A percentile compares a stretch with the other conserved stretches of the same genome.
Evolutionary conservation across 306 rosid species (phyloP).

Genomic region (Leucaena leucocephala): DNA sequence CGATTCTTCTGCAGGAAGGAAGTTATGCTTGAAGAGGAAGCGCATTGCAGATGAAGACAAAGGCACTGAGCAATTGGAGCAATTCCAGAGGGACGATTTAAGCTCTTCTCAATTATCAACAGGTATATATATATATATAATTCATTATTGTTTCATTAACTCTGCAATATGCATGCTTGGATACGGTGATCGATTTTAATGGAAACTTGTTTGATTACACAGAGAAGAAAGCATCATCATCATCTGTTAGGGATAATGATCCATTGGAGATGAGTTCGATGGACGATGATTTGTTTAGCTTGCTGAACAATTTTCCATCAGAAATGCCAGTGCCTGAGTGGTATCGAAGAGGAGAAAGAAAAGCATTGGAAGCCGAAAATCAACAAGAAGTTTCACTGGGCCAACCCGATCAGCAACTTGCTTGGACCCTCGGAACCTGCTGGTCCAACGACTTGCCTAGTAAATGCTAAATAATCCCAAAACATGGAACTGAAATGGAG

Average conservation of each 20-base stretch:
- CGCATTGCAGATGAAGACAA: slow-evolving; percentile 24
- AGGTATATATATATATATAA: slow-evolving; percentile 39
- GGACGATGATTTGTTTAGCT: slow-evolving; percentile 79
- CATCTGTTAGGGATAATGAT: slow-evolving; percentile 29
- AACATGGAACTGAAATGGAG: background rate
- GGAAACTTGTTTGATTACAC: background rate
- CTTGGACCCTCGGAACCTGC: slow-evolving; percentile 43
- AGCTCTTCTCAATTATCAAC: slow-evolving; percentile 48
- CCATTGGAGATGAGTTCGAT: slow-evolving; percentile 49
- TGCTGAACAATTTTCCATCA: slow-evolving; percentile 60
- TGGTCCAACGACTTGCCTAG: slow-evolving; percentile 58
- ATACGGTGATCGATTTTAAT: background rate
- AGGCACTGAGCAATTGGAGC: background rate
- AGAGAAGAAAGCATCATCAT: slow-evolving; percentile 45
- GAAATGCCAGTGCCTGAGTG: slow-evolving; percentile 60
- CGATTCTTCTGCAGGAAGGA: slow-evolving; percentile 24
- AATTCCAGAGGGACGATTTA: slow-evolving; percentile 46
- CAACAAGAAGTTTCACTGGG: slow-evolving; percentile 27
- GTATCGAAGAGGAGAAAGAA: slow-evolving; percentile 46
- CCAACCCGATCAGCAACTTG: slow-evolving; percentile 32
- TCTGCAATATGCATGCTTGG: background rate
- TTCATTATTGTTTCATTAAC: background rate
- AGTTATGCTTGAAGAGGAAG: slow-evolving; percentile 46
- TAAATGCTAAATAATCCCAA: slow-evolving; percentile 32
- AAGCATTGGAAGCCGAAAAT: slow-evolving; percentile 34